Evolutionary conservation across 2,329 filamentous ascomycete genomes (phyloP).

Genomic region (Thermothelomyces thermophilus): DNA sequence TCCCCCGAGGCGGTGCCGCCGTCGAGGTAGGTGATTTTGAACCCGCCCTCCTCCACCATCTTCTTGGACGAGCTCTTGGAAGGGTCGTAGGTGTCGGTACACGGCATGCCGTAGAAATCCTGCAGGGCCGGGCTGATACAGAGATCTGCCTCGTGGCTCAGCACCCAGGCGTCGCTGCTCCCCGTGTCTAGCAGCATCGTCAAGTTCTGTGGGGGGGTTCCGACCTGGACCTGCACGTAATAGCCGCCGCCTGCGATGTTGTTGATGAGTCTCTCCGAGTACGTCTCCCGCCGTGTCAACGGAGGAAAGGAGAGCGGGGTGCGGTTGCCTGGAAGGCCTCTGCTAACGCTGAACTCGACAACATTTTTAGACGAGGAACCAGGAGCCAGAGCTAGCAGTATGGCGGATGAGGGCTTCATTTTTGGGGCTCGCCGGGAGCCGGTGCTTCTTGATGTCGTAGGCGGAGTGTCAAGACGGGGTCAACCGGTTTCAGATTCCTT

Average conservation of each 20-base stretch:
- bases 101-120: constrained; percentile 29
- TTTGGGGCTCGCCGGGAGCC: constrained; percentile 1
- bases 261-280: constrained; percentile 41
- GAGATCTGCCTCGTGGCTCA: constrained; percentile 34
- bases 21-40: constrained; percentile 57
- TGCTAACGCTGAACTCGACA: constrained; percentile 23
- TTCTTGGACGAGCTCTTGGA: constrained; percentile 43
- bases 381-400: constrained; percentile 16
- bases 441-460: background rate
- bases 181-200: constrained; percentile 55
- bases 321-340: constrained; percentile 19
- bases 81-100: constrained; percentile 39
- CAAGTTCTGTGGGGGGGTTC: constrained; percentile 51
- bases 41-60: constrained; percentile 37
- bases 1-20: constrained; percentile 47
- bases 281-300: constrained; percentile 25
- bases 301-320: constrained; percentile 14
- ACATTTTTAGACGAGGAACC: constrained; percentile 20
- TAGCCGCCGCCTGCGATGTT: constrained; percentile 50
- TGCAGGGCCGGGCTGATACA: constrained; percentile 35
- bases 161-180: constrained; percentile 57
- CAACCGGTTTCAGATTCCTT: background rate
- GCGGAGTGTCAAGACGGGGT: too few relatives aligned
- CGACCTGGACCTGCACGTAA: constrained; percentile 50
- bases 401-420: constrained; percentile 11